Evolutionary conservation across 2,329 filamentous ascomycete genomes (phyloP).

Genomic region (Neofusicoccum cordaticola): DNA sequence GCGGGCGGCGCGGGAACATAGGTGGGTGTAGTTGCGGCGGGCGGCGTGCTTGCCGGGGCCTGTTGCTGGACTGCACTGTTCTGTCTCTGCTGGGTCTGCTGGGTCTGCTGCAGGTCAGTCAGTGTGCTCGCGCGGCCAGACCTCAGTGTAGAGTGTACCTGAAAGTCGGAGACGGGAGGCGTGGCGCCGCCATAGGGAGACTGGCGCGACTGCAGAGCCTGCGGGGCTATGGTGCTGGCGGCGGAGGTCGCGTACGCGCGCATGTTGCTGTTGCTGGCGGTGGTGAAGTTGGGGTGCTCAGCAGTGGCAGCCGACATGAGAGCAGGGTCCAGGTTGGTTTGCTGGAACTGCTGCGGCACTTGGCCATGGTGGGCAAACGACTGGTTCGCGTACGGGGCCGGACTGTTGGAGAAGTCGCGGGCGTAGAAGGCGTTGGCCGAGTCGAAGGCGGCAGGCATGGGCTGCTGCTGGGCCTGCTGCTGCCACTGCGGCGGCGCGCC

Average conservation of each 20-base stretch:
- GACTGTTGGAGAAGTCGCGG: constrained; percentile 23
- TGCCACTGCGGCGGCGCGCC: constrained; percentile 16
- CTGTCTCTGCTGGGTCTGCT: constrained; percentile 3
- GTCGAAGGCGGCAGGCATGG: constrained; percentile 17
- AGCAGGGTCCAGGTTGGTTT: constrained; percentile 20
- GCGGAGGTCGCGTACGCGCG: constrained; percentile 5
- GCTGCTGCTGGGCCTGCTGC: constrained; percentile 20
- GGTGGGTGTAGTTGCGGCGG: background rate
- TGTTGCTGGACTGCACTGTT: background rate
- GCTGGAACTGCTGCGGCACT: constrained; percentile 17
- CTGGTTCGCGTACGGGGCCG: constrained; percentile 17
- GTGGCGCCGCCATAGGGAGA: constrained; percentile 1
- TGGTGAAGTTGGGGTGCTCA: constrained; percentile 14
- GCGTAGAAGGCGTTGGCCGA: constrained; percentile 21
- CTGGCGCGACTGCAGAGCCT: constrained; percentile 18
- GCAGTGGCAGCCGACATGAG: constrained; percentile 16
- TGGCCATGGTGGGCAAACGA: constrained; percentile 10
- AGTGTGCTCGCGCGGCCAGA: background rate
- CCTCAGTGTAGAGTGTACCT: background rate
- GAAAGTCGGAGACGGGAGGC: constrained; percentile 5
- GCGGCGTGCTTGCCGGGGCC: background rate
- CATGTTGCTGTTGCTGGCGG: constrained; percentile 2
- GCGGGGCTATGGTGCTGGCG: constrained; percentile 17
- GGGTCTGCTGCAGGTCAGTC: background rate
- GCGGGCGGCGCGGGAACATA: background rate